Base-by-base conservation (phyloP, 441 rosid genomes). In the Adansonia gregorii region DNA sequence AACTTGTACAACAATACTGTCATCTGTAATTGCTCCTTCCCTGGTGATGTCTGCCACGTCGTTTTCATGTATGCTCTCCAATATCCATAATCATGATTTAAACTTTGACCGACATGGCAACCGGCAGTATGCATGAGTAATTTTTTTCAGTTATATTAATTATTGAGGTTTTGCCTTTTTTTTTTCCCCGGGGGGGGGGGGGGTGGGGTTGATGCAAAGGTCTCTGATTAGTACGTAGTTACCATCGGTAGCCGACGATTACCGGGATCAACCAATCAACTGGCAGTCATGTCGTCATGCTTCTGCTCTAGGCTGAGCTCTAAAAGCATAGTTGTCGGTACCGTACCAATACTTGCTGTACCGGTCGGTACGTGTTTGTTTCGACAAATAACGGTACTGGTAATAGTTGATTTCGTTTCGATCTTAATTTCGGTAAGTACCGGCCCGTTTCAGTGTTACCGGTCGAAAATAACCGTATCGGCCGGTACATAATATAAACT, bases 11-110 rank as follows among this genome's bases (percentile, higher is more conserved):
- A 43, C 15, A 80, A 59, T 51, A 75, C 56, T 15, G 17, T 84
- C 27, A 2, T 1, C n/a, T 85, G 85, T 61, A 73, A 78, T 22
- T 82, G 82, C 64, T 74, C 81, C 72, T 45, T 48, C 65, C 55
- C 78, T 3, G 79, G 48, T 3, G 78, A 78, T 20, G 71, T 60
- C 49, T 85, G 85, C 77, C 87, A 85, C 77, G 78, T 82, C 14
- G 72, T 10, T 2, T 48, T 45, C 74, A 78, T 84, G 87, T 82
- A 69, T 39, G 15, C 22, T 54, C 19, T 12, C 9, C 19, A 8
- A 35, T 35, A 35, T 35, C 39, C 39, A 35, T 15, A 10, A 15
- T 2, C 51, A 66, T 61, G 41, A 9, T 24, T 59, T 58, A 3
- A 52, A 52, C 11, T 55, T n/a, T 19, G 24, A 55, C 24, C 7